Evolutionary conservation across 2,329 filamentous ascomycete genomes (phyloP).

Genomic region (Microdochium nivale): DNA sequence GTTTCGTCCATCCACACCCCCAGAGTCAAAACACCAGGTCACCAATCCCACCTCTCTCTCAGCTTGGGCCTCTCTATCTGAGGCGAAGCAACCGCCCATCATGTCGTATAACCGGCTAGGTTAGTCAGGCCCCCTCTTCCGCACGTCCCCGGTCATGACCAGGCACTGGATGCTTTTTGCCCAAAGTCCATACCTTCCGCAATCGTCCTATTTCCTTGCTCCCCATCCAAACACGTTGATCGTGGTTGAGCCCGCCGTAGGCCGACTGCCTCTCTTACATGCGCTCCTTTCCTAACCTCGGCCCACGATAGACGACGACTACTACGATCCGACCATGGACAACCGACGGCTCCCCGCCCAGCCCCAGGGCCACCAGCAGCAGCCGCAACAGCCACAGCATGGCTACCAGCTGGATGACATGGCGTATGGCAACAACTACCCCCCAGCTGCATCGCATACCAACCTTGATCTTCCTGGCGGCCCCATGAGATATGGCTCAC

Average conservation of each 20-base stretch:
- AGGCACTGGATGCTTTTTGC: no score
- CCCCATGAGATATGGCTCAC: conserved; percentile 40
- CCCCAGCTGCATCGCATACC: conserved; percentile 12
- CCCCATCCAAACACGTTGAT: not conserved
- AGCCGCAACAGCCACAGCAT: conserved; percentile 49
- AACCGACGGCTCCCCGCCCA: conserved; percentile 41
- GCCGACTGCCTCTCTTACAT: conserved; percentile 10
- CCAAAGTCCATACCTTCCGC: not conserved
- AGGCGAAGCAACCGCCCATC: conserved; percentile 12
- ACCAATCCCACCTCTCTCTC: not conserved
- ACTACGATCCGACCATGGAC: conserved; percentile 53
- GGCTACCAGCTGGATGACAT: conserved; percentile 79
- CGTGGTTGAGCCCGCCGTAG: conserved; percentile 1
- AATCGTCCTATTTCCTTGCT: not conserved
- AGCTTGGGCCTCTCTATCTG: not conserved
- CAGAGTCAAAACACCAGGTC: not conserved
- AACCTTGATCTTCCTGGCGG: conserved; percentile 65
- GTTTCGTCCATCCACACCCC: not conserved
- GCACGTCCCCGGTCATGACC: conserved; percentile 6
- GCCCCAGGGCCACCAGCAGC: conserved; percentile 36
- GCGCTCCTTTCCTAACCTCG: conserved; percentile 6
- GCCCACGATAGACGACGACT: conserved; percentile 42
- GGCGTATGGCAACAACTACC: conserved; percentile 48
- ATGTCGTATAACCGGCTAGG: conserved; percentile 72
- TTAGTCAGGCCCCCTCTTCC: conserved; percentile 32